Conservation (phyloP, 2,329 filamentous ascomycete species). For the Didymellaceae sp. region DNA sequence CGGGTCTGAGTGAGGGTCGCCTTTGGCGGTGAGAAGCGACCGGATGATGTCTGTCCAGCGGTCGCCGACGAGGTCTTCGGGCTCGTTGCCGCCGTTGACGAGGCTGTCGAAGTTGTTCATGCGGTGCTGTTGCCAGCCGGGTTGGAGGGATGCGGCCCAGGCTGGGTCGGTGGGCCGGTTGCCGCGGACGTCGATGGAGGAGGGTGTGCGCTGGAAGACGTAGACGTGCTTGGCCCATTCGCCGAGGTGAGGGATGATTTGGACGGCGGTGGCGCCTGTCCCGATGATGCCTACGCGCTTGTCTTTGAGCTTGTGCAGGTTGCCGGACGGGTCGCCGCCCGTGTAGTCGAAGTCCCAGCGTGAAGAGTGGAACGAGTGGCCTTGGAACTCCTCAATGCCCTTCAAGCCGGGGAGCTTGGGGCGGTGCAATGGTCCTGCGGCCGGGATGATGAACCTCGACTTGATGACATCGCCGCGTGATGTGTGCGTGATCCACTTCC, state of each 20-base stretch:
- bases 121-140: constrained; percentile 60
- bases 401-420: constrained; percentile 44
- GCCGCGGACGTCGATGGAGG: constrained; percentile 49
- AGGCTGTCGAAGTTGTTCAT: constrained; percentile 54
- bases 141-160: constrained; percentile 21
- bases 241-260: constrained; percentile 50
- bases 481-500: constrained; percentile 38
- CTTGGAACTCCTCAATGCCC: constrained; percentile 31
- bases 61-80: constrained; percentile 57
- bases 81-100: constrained; percentile 40
- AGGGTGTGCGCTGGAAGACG: constrained; percentile 65
- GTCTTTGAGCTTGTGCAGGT: constrained; percentile 45
- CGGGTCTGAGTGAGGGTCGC: constrained; percentile 16
- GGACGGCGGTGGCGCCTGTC: constrained; percentile 43
- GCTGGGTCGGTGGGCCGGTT: constrained; percentile 25
- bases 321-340: constrained; percentile 28
- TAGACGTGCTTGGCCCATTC: constrained; percentile 59
- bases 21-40: constrained; percentile 16
- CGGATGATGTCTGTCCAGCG: constrained; percentile 54
- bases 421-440: constrained; percentile 52
- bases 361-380: constrained; percentile 40
- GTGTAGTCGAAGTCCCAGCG: constrained; percentile 38
- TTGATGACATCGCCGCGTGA: constrained; percentile 36
- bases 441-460: constrained; percentile 51
- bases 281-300: constrained; percentile 47